A percentile compares a stretch with the other conserved stretches of the same genome.
Evolutionary conservation across 2,329 filamentous ascomycete species (phyloP).

Genomic region (Trichoderma oligosporum): DNA sequence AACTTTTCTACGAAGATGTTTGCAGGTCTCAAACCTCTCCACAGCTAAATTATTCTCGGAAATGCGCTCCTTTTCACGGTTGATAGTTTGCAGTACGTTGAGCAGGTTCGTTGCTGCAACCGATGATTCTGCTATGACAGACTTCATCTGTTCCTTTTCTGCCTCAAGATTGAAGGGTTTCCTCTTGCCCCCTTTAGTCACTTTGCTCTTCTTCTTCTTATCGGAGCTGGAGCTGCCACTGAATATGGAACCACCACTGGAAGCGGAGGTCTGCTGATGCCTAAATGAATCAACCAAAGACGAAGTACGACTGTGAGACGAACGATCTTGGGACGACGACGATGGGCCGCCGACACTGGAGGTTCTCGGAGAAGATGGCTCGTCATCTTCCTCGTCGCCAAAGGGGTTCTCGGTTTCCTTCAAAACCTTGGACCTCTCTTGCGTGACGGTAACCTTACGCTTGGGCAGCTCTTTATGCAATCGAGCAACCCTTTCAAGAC

Average conservation of each 20-base stretch:
- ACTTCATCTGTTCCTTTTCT: slow-evolving; percentile 83
- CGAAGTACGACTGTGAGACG: slow-evolving; percentile 24
- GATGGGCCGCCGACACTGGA: slow-evolving; percentile 25
- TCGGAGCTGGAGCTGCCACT: slow-evolving; percentile 43
- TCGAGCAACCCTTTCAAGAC: slow-evolving; percentile 73
- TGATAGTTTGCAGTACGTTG: slow-evolving; percentile 85
- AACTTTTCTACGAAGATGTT: slow-evolving; percentile 76
- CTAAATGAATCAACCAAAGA: slow-evolving; percentile 13
- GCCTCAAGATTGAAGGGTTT: slow-evolving; percentile 77
- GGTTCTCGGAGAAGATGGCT: slow-evolving; percentile 34
- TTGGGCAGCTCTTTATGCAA: slow-evolving; percentile 68
- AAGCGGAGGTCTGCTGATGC: slow-evolving; percentile 13
- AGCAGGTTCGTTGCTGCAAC: slow-evolving; percentile 87
- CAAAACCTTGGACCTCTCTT: slow-evolving; percentile 78
- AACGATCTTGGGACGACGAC: slow-evolving; percentile 19
- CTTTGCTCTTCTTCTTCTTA: slow-evolving; percentile 49
- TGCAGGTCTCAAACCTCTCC: slow-evolving; percentile 79
- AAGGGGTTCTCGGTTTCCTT: slow-evolving; percentile 75
- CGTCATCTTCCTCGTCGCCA: slow-evolving; percentile 61
- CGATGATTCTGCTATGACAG: slow-evolving; percentile 82
- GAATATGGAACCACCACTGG: slow-evolving; percentile 35
- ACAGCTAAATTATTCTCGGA: slow-evolving; percentile 77
- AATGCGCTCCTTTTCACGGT: slow-evolving; percentile 81
- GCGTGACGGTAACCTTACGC: slow-evolving; percentile 67
- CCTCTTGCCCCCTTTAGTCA: slow-evolving; percentile 49